A percentile compares a stretch with the other conserved stretches of the same genome.
phyloP scores from a whole-genome alignment of 768 basidiomycete species.

The Candolleomyces aberdarensis region DNA sequence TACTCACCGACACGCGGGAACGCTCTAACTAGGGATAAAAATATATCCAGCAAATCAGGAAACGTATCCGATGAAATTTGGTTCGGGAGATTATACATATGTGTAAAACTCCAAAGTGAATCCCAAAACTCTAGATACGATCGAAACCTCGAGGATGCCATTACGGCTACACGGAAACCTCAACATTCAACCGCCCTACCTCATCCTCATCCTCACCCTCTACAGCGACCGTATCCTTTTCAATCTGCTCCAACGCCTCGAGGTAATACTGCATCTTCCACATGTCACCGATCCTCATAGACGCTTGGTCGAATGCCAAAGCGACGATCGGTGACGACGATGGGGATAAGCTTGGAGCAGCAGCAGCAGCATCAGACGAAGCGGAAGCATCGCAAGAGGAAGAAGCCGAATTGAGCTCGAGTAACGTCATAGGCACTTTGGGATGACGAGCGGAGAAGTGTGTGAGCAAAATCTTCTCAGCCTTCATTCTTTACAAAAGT shows the following conservation, averaged over 20 bases:
- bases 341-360: background rate
- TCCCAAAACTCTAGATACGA: no score
- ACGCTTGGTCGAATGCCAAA: conserved; percentile 79
- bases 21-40: no score
- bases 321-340: conserved; percentile 46
- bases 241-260: conserved; percentile 63
- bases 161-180: no score
- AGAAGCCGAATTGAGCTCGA: conserved; percentile 15
- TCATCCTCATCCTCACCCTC: conserved; percentile 36
- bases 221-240: conserved; percentile 52
- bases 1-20: no score
- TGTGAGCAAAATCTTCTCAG: conserved; percentile 82
- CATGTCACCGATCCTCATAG: conserved; percentile 72
- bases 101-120: no score
- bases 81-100: no score
- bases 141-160: no score
- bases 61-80: no score
- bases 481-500: conserved; percentile 64
- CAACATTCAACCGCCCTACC: background rate
- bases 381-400: conserved; percentile 1
- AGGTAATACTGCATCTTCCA: conserved; percentile 84
- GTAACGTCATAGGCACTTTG: conserved; percentile 64
- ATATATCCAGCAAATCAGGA: no score
- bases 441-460: conserved; percentile 96
- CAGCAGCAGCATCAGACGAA: conserved; percentile 14